Conservation (phyloP, 305 asterid species). For the Rubia tinctorum region DNA sequence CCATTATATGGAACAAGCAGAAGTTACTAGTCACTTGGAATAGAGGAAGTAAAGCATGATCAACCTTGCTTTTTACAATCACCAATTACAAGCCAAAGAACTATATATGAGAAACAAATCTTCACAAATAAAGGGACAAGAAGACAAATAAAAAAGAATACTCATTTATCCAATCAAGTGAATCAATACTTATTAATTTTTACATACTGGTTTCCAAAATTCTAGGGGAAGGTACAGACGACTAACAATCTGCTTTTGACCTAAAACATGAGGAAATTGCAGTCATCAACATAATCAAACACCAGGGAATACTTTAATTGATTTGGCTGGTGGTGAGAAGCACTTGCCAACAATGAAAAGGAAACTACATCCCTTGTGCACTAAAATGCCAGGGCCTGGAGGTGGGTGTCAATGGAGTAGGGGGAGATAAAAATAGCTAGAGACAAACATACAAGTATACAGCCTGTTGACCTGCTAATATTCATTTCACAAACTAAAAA, state of each 20-base stretch:
- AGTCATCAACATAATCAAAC: not conserved
- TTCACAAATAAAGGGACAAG: not conserved
- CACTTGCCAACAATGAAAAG: not conserved
- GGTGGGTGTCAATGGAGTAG: not conserved
- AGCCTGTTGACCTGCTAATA: not conserved
- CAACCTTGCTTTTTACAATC: not conserved
- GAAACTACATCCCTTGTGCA: not conserved
- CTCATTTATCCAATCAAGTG: not conserved
- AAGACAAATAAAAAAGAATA: not conserved
- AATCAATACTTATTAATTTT: not conserved
- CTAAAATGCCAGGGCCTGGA: not conserved
- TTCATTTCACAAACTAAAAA: not conserved
- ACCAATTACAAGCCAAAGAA: not conserved
- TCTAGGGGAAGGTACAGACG: slow-evolving; percentile 1
- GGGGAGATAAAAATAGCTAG: not conserved
- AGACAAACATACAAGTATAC: not conserved
- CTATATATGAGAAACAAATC: not conserved
- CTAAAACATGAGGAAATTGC: not conserved
- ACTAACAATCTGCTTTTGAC: not conserved
- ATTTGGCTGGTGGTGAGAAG: not conserved
- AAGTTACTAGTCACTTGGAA: not conserved
- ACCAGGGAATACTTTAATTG: not conserved
- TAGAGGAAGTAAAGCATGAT: not conserved
- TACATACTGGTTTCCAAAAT: not conserved
- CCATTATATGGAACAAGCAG: not conserved